Base-by-base conservation (phyloP, 192 early-diverging fungal species). In the Gaertneriomyces semiglobifer region DNA sequence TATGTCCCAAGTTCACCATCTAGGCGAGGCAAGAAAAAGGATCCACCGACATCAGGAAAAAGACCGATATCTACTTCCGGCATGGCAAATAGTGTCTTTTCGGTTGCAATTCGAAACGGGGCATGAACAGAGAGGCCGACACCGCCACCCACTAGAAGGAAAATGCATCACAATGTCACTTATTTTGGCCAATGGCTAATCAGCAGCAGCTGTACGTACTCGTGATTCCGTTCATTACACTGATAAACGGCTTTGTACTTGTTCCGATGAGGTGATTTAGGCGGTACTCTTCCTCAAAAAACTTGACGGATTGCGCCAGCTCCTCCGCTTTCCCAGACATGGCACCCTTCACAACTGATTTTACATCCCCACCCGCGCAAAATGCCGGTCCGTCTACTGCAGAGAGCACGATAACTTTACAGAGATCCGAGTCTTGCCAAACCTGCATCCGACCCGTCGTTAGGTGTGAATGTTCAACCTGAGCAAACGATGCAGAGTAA, bases 41-140 rank as follows among this genome's bases (percentile, higher is more conserved):
- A 86, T 6, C 91, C 93, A 20, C 95, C 95, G 0, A 98, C 95
- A 70, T 98, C 97, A 10, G 97, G 97, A 70, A 98, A 94, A 44
- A 97, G 83, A 11, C 97, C 97, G 64, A 99, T 99, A 59, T 82
- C 84, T 4, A 93, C 93, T 73, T 99, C 97, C 6, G 97, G 95
- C 94, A 99, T 99, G 44, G 95, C 89, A 76, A 98, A 95, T 60
- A 95, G 65, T 2, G 97, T 93, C 16, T 90, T 86, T 77, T 99
- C 95, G 41, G 93, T 97, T 5, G 94, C 97, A 53, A 99, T 89
- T 38, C 97, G 82, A 84, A 99, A 98, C 19, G 94, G 88, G 6
- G 89, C 93, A 74, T 97, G 95, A 20, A 97, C 89, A 38, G 93
- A 93, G 14, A 99, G 74, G 41, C 97, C 97, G 44, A 94, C 92